phyloP scores from a whole-genome alignment of 1,284 basidiomycete species.

The Ganoderma multipileum region DNA sequence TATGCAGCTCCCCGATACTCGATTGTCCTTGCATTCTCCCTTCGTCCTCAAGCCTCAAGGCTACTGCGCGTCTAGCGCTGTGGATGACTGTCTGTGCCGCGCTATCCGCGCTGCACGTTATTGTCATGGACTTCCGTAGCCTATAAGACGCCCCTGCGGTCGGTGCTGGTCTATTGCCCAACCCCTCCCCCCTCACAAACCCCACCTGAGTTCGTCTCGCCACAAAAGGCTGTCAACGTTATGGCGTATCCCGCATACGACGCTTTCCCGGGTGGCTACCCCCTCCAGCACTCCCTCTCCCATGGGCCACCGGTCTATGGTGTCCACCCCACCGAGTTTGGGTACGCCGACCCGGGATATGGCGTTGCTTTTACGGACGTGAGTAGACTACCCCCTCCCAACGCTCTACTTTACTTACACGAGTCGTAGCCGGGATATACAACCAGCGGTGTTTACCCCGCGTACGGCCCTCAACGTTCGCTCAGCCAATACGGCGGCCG shows the following conservation, averaged over 20 bases:
- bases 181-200: background rate
- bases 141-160: slow-evolving; percentile 1
- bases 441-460: slow-evolving; percentile 30
- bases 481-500: slow-evolving; percentile 36
- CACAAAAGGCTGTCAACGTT: slow-evolving; percentile 9
- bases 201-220: background rate
- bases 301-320: slow-evolving; percentile 37
- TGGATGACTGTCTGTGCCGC: slow-evolving; percentile 11
- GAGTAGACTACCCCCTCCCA: slow-evolving; percentile 7
- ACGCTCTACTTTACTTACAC: background rate
- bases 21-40: slow-evolving; percentile 16
- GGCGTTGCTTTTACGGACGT: slow-evolving; percentile 39
- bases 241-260: slow-evolving; percentile 47
- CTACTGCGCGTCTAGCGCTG: background rate
- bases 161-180: background rate
- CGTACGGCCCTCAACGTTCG: slow-evolving; percentile 34
- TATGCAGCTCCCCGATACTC: slow-evolving; percentile 8
- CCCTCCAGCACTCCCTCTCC: slow-evolving; percentile 37
- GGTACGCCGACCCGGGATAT: slow-evolving; percentile 34
- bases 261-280: slow-evolving; percentile 38
- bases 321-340: slow-evolving; percentile 29
- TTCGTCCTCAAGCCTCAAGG: slow-evolving; percentile 15
- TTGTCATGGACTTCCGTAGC: background rate
- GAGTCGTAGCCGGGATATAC: slow-evolving; percentile 31
- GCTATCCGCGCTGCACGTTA: slow-evolving; percentile 4